Conservation (phyloP, 2,329 filamentous ascomycete species). For the Sporothrix mexicana region DNA sequence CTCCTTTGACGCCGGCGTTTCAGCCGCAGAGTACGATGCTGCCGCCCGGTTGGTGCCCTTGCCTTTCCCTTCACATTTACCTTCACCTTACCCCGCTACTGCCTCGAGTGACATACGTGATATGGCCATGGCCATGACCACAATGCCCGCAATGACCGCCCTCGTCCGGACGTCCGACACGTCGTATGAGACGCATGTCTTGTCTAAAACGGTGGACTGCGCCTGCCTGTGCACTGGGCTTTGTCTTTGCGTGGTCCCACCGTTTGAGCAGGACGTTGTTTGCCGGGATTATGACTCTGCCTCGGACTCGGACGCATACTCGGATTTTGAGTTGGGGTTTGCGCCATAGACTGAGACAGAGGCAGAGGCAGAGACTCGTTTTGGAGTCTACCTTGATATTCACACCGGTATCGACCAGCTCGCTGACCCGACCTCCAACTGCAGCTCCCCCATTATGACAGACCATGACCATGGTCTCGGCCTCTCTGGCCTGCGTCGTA, state of each 20-base stretch:
- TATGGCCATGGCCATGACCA: background rate
- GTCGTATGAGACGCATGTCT: background rate
- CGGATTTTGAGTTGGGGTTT: background rate
- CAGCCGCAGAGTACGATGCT: conserved; percentile 68
- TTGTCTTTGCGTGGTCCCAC: background rate
- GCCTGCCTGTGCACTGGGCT: background rate
- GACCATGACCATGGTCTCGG: conserved; percentile 89
- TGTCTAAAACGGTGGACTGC: background rate
- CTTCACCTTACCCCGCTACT: background rate
- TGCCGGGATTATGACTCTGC: background rate
- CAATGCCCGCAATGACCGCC: background rate
- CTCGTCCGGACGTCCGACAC: background rate
- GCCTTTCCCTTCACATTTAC: background rate
- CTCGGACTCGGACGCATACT: background rate
- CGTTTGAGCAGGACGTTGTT: background rate
- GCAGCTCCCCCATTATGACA: conserved; percentile 78
- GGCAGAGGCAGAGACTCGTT: no score
- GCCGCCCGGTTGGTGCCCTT: conserved; percentile 70
- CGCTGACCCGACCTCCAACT: conserved; percentile 34
- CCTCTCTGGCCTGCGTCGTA: conserved; percentile 85
- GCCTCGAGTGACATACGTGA: background rate
- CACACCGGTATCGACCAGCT: background rate
- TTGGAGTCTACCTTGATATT: no score
- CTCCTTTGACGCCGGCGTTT: conserved; percentile 75
- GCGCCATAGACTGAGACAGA: background rate